These are phyloP conservation scores for Fusarium liriodendri DNA, from an alignment of 2,329 filamentous ascomycete species.

Conservation along the genomic window DNA sequence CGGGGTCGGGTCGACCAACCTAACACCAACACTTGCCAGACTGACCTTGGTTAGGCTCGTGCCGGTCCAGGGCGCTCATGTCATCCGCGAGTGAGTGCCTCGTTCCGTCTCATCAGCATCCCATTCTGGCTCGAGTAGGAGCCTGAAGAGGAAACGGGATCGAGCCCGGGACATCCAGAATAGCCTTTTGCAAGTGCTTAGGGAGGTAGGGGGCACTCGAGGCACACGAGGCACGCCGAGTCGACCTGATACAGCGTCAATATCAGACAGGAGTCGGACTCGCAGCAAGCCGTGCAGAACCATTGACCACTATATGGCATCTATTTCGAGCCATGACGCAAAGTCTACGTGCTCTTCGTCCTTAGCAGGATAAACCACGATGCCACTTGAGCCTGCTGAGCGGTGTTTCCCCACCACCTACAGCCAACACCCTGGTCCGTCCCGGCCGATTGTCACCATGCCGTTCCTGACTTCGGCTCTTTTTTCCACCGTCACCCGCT, in stretches of 20 bases:
- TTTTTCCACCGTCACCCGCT: constrained; percentile 26
- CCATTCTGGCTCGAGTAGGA: constrained; percentile 18
- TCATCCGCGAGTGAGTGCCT: constrained; percentile 16
- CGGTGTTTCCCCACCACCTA: constrained; percentile 35
- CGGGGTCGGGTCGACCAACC: constrained; percentile 20
- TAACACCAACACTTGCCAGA: constrained; percentile 5
- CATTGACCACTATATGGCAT: constrained; percentile 12
- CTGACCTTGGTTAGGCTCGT: constrained; percentile 28
- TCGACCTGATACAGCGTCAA: constrained; percentile 11
- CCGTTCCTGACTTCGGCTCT: constrained; percentile 44
- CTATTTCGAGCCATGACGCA: constrained; percentile 31
- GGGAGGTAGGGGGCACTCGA: background rate
- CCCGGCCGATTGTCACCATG: constrained; percentile 41
- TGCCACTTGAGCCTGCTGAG: constrained; percentile 16
- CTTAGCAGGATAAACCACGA: constrained; percentile 10
- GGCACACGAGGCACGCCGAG: constrained; percentile 10
- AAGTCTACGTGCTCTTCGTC: constrained; percentile 21
- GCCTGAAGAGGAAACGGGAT: constrained; percentile 19
- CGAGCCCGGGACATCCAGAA: constrained; percentile 7
- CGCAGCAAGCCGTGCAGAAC: constrained; percentile 1
- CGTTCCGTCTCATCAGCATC: constrained; percentile 18
- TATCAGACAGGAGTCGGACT: background rate
- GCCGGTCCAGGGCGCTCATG: constrained; percentile 30
- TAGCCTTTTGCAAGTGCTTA: constrained; percentile 32
- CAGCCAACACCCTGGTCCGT: constrained; percentile 38